These are phyloP conservation scores for Puccinia polysora DNA, from an alignment of 1,284 basidiomycete species.

Conservation along the genomic window DNA sequence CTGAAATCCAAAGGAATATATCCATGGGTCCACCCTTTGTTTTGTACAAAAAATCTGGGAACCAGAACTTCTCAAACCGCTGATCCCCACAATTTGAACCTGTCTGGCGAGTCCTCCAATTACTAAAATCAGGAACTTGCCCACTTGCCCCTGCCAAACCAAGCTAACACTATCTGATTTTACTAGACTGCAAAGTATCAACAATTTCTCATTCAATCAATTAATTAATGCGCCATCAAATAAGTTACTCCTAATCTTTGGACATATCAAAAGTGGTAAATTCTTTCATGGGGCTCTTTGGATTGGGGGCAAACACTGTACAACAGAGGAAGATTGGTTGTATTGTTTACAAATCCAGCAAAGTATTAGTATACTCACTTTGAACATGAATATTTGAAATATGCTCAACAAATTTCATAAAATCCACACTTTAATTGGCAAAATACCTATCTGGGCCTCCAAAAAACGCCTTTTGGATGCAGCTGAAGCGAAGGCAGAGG, in stretches of 20 bases:
- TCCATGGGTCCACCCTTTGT: conserved; percentile 90
- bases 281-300: conserved; percentile 94
- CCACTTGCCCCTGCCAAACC: not conserved
- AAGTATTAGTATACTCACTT: not conserved
- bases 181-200: conserved; percentile 69
- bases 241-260: conserved; percentile 80
- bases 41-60: conserved; percentile 96
- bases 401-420: conserved; percentile 73
- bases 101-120: conserved; percentile 61
- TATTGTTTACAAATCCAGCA: not conserved
- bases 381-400: conserved; percentile 54
- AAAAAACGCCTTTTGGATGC: conserved; percentile 73
- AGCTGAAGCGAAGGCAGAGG: conserved; percentile 60
- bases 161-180: not conserved
- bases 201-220: conserved; percentile 93
- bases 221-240: conserved; percentile 92
- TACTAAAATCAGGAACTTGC: not conserved
- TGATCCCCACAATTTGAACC: conserved; percentile 84
- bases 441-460: conserved; percentile 89
- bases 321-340: conserved; percentile 51
- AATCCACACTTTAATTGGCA: conserved; percentile 81
- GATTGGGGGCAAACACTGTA: conserved; percentile 95
- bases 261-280: conserved; percentile 92
- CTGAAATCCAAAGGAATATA: conserved; percentile 99
- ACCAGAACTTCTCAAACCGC: conserved; percentile 87